Evolutionary conservation across 768 basidiomycete genomes (phyloP).

Genomic region (Mycena venus): DNA sequence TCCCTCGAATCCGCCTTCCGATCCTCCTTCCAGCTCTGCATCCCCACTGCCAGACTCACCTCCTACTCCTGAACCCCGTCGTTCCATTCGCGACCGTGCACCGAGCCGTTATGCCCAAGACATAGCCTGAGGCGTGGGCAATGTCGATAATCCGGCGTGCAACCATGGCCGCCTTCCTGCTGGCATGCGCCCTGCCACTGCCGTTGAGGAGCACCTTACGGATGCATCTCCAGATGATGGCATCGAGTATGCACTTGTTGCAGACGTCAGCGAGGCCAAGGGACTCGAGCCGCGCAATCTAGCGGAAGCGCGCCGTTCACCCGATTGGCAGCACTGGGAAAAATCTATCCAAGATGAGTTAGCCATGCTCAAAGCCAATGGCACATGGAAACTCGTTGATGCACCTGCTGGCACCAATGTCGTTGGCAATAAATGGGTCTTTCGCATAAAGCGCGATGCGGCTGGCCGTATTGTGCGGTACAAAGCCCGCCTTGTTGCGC

Average conservation of each 20-base stretch:
- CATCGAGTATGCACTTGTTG: slow-evolving; percentile 28
- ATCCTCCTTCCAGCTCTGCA: slow-evolving; percentile 5
- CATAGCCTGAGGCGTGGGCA: neutral
- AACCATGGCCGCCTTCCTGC: too few relatives aligned
- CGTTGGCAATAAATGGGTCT: slow-evolving; percentile 10
- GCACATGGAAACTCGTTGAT: slow-evolving; percentile 33
- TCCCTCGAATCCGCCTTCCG: neutral
- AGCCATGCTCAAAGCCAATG: slow-evolving; percentile 19
- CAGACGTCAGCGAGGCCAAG: slow-evolving; percentile 19
- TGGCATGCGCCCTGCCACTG: neutral
- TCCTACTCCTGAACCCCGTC: slow-evolving; percentile 10
- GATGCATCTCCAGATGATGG: neutral
- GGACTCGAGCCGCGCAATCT: slow-evolving; percentile 19
- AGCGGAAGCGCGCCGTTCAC: slow-evolving; percentile 10
- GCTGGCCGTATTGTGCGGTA: neutral
- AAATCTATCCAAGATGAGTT: slow-evolving; percentile 34
- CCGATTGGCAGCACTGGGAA: slow-evolving; percentile 38
- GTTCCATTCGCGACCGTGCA: neutral
- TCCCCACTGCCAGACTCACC: slow-evolving; percentile 10
- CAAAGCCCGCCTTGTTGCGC: neutral
- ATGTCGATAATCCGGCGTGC: neutral
- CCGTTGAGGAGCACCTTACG: neutral
- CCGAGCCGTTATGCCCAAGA: too few relatives aligned
- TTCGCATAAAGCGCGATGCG: neutral
- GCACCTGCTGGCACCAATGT: slow-evolving; percentile 6